phyloP scores from a whole-genome alignment of 495 filamentous ascomycete species.

The Tuber calosporum region DNA sequence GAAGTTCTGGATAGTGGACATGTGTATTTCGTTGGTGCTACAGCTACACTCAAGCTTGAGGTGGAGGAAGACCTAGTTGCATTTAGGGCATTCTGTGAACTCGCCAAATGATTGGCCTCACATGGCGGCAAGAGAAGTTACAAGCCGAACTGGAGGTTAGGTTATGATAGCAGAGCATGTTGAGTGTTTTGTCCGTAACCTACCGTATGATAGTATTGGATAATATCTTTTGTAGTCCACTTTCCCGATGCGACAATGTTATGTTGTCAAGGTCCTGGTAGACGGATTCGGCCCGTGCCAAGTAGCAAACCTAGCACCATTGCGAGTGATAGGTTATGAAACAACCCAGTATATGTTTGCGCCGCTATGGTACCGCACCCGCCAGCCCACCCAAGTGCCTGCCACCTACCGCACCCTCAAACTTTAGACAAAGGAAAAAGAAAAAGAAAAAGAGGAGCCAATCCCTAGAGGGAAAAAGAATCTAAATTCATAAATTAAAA shows the following conservation, averaged over 20 bases:
- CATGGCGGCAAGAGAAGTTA: not conserved
- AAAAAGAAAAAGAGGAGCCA: no score
- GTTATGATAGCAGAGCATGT: not conserved
- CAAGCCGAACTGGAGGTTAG: not conserved
- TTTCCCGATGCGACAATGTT: not conserved
- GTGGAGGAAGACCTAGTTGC: conserved; percentile 64
- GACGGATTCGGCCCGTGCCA: not conserved
- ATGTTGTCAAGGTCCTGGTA: not conserved
- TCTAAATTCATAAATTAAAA: not conserved
- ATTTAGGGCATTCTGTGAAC: conserved; percentile 93
- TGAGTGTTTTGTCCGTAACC: not conserved
- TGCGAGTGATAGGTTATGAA: not conserved
- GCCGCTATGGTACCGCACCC: not conserved
- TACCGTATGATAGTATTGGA: not conserved
- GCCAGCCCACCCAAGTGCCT: not conserved
- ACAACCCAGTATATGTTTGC: not conserved
- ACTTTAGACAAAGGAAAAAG: not conserved
- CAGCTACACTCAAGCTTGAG: conserved; percentile 74
- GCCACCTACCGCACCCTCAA: not conserved
- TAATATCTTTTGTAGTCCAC: not conserved
- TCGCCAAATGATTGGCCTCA: conserved; percentile 42
- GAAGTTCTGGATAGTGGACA: conserved; percentile 69
- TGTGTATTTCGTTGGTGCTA: conserved; percentile 90
- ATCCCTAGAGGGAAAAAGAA: not conserved
- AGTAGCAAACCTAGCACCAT: not conserved